phyloP scores from a whole-genome alignment of 1,284 basidiomycete species.

The Sphagnurus paluster region DNA sequence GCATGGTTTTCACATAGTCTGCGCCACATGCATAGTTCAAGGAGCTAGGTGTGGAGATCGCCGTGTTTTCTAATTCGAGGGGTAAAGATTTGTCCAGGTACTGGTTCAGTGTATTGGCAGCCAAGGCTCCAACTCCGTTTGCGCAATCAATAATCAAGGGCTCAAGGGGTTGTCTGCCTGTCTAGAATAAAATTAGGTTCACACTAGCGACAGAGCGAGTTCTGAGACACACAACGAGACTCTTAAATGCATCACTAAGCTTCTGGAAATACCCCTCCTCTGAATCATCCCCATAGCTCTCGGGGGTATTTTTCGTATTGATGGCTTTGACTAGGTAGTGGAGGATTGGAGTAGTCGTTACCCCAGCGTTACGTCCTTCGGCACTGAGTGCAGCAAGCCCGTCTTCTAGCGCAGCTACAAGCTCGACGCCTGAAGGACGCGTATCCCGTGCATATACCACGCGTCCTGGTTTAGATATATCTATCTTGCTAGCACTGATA shows the following conservation, averaged over 20 bases:
- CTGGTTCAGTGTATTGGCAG: constrained; percentile 58
- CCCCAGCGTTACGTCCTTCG: constrained; percentile 69
- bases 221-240: constrained; percentile 70
- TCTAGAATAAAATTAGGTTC: constrained; percentile 35
- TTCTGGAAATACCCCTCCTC: constrained; percentile 89
- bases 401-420: constrained; percentile 84
- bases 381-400: constrained; percentile 77
- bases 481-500: constrained; percentile 71
- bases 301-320: constrained; percentile 80
- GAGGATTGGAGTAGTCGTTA: constrained; percentile 93
- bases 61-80: constrained; percentile 68
- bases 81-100: constrained; percentile 57
- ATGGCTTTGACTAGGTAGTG: constrained; percentile 93
- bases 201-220: constrained; percentile 3
- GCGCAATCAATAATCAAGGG: constrained; percentile 92
- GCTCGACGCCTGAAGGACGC: constrained; percentile 81
- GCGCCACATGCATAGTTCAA: constrained; percentile 93
- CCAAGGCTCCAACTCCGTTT: constrained; percentile 91
- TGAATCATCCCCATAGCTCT: constrained; percentile 82
- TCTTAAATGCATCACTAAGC: constrained; percentile 84
- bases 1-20: constrained; percentile 95
- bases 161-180: constrained; percentile 57
- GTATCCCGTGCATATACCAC: constrained; percentile 95
- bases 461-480: constrained; percentile 74
- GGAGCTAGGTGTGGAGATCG: constrained; percentile 64